Base-by-base conservation (phyloP, 345 rosid genomes). In the Eutrema yunnanense region DNA sequence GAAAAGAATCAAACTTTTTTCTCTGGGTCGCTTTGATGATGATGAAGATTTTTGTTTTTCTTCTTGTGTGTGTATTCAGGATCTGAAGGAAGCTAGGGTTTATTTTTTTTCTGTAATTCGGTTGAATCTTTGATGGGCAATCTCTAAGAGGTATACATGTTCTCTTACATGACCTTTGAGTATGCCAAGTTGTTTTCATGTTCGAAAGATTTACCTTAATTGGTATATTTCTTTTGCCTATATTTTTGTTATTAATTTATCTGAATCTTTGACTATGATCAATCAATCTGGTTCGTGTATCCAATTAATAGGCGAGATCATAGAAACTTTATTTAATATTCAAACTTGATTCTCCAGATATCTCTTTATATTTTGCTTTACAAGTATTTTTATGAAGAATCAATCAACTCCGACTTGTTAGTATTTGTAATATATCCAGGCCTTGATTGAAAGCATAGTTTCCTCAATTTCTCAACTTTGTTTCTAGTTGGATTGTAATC, bases 141-240 rank as follows among this genome's bases (percentile, higher is more conserved):
- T 68, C 32, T 63, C 44, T 73, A 43, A 64, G 51, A 58, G 84
- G 81, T 80, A 82, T 4, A 36, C 11, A n/a, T 33, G 8, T 56
- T 12, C 22, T 69, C 19, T 57, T 57, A 11, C 54, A 30, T 19
- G 6, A 68, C 46, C 52, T 67, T 67, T 29, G 42, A 11, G 6
- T 41, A 16, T 54, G 36, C 41, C 67, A 33, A 69, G 44, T 55
- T 22, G 16, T 75, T 43, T 42, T 48, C 68, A 34, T 73, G 51
- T 50, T 22, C 29, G 4, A 54, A 4, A 36, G 11, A 37, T 56
- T 67, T 60, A 48, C 34, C 51, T 32, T 32, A 16, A 58, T 73
- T 38, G 22, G 41, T 1, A 48, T 55, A 11, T 14, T 38, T 26
- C 0, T 36, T 52, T 29, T 44, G 22, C 52, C 3, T 10, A 4